Evolutionary conservation across 139 green algal species (phyloP), one percentile per base, ranked within the genome.

Genomic region (Chlamydomonas incerta): DNA sequence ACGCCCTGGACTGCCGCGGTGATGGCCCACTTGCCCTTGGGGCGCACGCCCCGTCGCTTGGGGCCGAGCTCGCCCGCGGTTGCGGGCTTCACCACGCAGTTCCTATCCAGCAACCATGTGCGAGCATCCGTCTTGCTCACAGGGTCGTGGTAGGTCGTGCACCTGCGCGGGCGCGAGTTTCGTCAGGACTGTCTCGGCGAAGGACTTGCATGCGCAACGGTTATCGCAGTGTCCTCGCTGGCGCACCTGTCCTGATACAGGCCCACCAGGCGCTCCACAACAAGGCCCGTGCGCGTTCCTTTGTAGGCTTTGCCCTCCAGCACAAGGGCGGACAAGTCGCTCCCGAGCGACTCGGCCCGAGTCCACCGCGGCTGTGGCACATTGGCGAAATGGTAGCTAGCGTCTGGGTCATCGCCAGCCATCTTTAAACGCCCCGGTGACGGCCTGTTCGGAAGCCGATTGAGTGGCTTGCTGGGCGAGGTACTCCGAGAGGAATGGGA

Each of bases 21-120:
- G 14, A 90, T 80, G 15, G 86, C 68, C 80, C 80, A 88, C 24
- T 74, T 87, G 21, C 71, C 86, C 3, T 72, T 63, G 1, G 80
- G 83, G 9, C 83, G 80, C 24, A 82, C 74, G 1, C 55, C 76
- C 29, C 82, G 72, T n/a, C 26, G 65, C n/a, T 70, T 57, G 10
- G 46, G 17, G 5, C 26, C n/a, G 26, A 87, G 82, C 33, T 87
- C 88, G 28, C 28, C 34, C 60, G 57, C 17, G 5, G 29, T 88
- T 52, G 57, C 47, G 8, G 91, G 91, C 31, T 81, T 50, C 3
- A 94, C 69, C 37, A 63, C 62, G 85, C 91, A 94, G 14, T 52
- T 76, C 20, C 58, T 31, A 73, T 91, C 87, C 35, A 94, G 79
- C 62, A 84, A 68, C 87, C 87, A 92, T 1, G 52, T 90, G 31